Evolutionary conservation across 495 filamentous ascomycete species (phyloP).

Genomic region (Penicillium pancosmium): DNA sequence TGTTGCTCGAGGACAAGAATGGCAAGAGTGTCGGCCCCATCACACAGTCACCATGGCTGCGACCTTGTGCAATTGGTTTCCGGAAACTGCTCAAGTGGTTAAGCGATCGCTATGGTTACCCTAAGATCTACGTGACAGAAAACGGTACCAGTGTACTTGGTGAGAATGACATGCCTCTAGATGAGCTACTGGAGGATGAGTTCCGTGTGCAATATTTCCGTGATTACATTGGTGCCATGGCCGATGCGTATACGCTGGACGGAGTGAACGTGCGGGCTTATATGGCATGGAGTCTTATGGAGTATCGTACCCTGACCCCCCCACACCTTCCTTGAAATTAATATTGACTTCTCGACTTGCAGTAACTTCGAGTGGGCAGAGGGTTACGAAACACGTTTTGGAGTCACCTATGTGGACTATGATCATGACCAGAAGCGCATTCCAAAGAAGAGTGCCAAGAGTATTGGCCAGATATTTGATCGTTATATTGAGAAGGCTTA

Average conservation of each 20-base stretch:
- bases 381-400: slow-evolving; percentile 82
- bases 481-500: slow-evolving; percentile 40
- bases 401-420: slow-evolving; percentile 79
- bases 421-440: slow-evolving; percentile 71
- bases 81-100: slow-evolving; percentile 78
- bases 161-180: slow-evolving; percentile 71
- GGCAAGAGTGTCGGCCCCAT: slow-evolving; percentile 72
- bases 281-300: slow-evolving; percentile 81
- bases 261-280: slow-evolving; percentile 73
- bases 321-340: slow-evolving; percentile 1
- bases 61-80: slow-evolving; percentile 72
- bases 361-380: slow-evolving; percentile 69
- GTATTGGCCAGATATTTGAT: slow-evolving; percentile 64
- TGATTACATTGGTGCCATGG: slow-evolving; percentile 73
- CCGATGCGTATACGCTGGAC: slow-evolving; percentile 65
- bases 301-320: slow-evolving; percentile 39
- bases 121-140: slow-evolving; percentile 81
- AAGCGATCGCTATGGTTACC: slow-evolving; percentile 70
- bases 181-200: slow-evolving; percentile 71
- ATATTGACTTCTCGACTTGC: slow-evolving; percentile 17
- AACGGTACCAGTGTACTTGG: slow-evolving; percentile 78
- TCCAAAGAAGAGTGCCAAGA: slow-evolving; percentile 77
- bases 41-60: slow-evolving; percentile 76
- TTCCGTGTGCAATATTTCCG: slow-evolving; percentile 76
- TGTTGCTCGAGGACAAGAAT: slow-evolving; percentile 65